Evolutionary conservation across 1,139 yeast genomes (phyloP), one percentile per base, ranked within the genome.

Genomic region (Magnusiomyces sp.): DNA sequence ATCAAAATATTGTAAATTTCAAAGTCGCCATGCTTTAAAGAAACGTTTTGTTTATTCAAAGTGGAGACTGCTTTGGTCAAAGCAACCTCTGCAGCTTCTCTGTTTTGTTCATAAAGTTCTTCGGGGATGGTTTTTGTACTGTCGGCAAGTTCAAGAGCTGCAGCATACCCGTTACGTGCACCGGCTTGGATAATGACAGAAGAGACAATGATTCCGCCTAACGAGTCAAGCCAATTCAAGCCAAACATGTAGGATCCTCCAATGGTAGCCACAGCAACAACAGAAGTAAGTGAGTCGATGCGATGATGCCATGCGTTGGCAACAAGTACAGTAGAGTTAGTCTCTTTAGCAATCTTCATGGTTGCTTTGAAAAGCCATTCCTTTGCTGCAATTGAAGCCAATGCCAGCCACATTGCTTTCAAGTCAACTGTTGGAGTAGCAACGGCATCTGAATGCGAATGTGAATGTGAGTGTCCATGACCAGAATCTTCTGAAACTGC

Each of bases 241-340:
- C 81, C 77, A 55, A 88, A 77, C 54, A 87, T 70, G 56, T 84
- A 82, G 32, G 96, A 95, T 1, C 94, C 83, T 0, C 95, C 79
- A 49, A 92, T 94, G 0, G 97, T 89, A 4, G 81, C 76, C 27
- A 90, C 76, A 0, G 98, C 97, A 9, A 92, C 97, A 39, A 85
- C 74, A 0, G 97, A 89, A 0, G 97, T 94, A 58, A 92, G 67
- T 1, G 95, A 84, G 64, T 92, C 98, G n/a, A 92, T 90, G 56
- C 98, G 76, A 63, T 92, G 98, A 65, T 92, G 98, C 97, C 97
- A 92, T 2, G 98, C 98, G 62, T 92, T 92, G 5, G 98, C 98
- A 47, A 88, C 82, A 50, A 92, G 74, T 4, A 92, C 97, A 55
- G 88, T 86, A 1, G 97, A 88, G 61, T 87, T 84, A 32, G 89